Evolutionary conservation across 768 basidiomycete species (phyloP).

Genomic region (Exidia glandulosa): DNA sequence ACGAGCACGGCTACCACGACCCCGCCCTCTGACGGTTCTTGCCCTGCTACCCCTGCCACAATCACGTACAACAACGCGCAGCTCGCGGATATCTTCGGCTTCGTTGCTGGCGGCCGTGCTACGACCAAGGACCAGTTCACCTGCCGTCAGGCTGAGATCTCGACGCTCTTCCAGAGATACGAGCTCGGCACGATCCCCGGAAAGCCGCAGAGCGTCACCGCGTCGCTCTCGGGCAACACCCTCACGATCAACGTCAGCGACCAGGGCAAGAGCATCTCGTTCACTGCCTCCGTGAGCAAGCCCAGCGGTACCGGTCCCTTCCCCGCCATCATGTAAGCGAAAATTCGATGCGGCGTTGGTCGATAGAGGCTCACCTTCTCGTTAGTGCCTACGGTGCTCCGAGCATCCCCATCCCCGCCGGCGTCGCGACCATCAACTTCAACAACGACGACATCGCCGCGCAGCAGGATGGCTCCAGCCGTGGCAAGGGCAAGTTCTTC

Average conservation of each 20-base stretch:
- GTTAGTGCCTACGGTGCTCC: constrained; percentile 35
- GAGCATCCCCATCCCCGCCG: constrained; percentile 22
- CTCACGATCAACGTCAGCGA: constrained; percentile 39
- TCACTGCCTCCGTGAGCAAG: constrained; percentile 33
- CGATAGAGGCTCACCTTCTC: no score
- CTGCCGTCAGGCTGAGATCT: constrained; percentile 40
- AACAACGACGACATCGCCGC: constrained; percentile 42
- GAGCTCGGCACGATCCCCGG: no score
- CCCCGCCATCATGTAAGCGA: constrained; percentile 47
- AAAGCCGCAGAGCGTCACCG: constrained; percentile 35
- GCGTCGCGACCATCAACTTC: constrained; percentile 37
- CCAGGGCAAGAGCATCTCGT: constrained; percentile 36
- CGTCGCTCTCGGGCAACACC: constrained; percentile 31
- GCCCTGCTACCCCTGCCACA: no score
- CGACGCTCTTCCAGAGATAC: constrained; percentile 37
- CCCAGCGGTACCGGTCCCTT: constrained; percentile 33
- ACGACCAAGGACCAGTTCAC: constrained; percentile 36
- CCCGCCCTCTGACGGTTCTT: no score
- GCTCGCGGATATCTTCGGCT: constrained; percentile 45
- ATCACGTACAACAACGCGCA: constrained; percentile 31
- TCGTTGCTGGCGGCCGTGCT: constrained; percentile 32
- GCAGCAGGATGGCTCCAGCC: constrained; percentile 32
- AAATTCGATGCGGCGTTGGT: no score
- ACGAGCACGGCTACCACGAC: no score
- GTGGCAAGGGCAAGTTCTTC: constrained; percentile 48